phyloP scores from a whole-genome alignment of 2,329 filamentous ascomycete genomes.

The Chaetothyriales sp. region DNA sequence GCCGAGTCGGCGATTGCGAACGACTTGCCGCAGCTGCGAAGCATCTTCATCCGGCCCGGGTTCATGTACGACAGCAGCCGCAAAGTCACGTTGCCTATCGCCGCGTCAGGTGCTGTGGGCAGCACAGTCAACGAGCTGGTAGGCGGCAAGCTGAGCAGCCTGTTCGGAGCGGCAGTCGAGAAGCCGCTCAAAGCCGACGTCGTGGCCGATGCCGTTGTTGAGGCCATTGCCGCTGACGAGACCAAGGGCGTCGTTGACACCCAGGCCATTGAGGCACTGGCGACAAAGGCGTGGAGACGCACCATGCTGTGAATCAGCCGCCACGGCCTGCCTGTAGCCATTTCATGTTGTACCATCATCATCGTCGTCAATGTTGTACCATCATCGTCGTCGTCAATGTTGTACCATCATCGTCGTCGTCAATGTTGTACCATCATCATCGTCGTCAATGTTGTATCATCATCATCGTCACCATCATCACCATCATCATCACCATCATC shows the following conservation, averaged over 20 bases:
- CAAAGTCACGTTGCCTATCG: conserved; percentile 70
- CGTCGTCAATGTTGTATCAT: background rate
- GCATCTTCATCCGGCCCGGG: conserved; percentile 68
- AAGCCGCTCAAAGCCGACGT: conserved; percentile 80
- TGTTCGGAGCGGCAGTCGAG: conserved; percentile 69
- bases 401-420: background rate
- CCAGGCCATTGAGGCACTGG: conserved; percentile 66
- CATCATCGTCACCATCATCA: too few species aligned
- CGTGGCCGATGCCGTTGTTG: conserved; percentile 79
- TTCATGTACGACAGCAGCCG: conserved; percentile 83
- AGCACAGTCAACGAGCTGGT: conserved; percentile 64
- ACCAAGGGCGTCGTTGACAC: conserved; percentile 66
- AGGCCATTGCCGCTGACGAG: conserved; percentile 62
- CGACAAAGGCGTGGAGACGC: conserved; percentile 73
- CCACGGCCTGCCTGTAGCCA: background rate
- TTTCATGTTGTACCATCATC: too few species aligned
- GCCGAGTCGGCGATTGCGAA: conserved; percentile 65
- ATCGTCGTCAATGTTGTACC: background rate
- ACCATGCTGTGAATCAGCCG: conserved; percentile 54
- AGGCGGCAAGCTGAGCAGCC: conserved; percentile 57
- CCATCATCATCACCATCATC: too few species aligned
- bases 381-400: background rate
- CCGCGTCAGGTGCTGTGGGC: conserved; percentile 60
- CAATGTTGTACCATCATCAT: background rate
- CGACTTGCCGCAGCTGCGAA: conserved; percentile 61